phyloP scores from a whole-genome alignment of 2,329 filamentous ascomycete genomes.

The Aspergillus tamarii region DNA sequence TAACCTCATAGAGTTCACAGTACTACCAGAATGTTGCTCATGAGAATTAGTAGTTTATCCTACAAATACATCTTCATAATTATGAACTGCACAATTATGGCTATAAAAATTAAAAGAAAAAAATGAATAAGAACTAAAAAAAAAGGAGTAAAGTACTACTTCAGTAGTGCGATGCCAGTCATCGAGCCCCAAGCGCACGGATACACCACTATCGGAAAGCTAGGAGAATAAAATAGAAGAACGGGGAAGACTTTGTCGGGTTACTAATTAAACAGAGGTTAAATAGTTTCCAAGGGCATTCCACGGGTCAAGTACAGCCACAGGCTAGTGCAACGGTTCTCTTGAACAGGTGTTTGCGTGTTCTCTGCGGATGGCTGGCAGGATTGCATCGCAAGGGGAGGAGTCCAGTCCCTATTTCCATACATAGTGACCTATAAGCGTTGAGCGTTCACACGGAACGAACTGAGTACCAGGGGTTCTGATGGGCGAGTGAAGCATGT shows the following conservation, averaged over 20 bases:
- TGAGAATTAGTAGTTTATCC: not conserved
- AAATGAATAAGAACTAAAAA: not conserved
- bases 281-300: not conserved
- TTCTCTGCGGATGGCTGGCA: not conserved
- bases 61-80: not conserved
- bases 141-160: not conserved
- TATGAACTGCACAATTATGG: not conserved
- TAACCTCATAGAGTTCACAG: no score
- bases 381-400: not conserved
- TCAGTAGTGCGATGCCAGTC: not conserved
- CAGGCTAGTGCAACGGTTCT: not conserved
- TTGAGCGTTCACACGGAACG: not conserved
- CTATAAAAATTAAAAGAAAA: not conserved
- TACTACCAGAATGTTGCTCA: not conserved
- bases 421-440: not conserved
- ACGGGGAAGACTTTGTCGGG: not conserved
- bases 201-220: not conserved
- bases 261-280: not conserved
- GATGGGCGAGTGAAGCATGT: not conserved
- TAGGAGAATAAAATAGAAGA: not conserved
- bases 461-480: not conserved
- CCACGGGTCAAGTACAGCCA: not conserved
- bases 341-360: slow-evolving; percentile 5
- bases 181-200: not conserved
- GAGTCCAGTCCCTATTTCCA: not conserved